Evolutionary conservation across 2,329 filamentous ascomycete species (phyloP).

Genomic region (Emmonsia crescens): DNA sequence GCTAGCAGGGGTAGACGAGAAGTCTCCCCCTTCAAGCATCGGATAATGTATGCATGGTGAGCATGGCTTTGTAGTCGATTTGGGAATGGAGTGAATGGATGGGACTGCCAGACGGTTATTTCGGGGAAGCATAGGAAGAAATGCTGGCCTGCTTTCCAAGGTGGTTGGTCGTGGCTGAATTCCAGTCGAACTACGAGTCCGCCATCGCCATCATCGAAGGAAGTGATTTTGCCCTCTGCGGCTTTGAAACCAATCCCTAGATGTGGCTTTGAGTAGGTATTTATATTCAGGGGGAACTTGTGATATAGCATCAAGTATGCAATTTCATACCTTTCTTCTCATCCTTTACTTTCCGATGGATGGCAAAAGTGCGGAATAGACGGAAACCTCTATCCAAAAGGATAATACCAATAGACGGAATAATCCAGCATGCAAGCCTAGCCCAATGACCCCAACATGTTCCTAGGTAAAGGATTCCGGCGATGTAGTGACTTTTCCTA

Average conservation of each 20-base stretch:
- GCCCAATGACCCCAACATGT: conserved; percentile 68
- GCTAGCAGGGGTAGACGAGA: conserved; percentile 41
- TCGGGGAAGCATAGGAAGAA: conserved; percentile 60
- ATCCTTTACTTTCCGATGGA: conserved; percentile 49
- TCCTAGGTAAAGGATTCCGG: conserved; percentile 64
- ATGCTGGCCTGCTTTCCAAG: conserved; percentile 59
- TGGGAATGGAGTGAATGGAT: conserved; percentile 57
- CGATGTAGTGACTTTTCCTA: conserved; percentile 60
- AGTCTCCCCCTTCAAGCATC: conserved; percentile 44
- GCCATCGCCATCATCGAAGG: conserved; percentile 46
- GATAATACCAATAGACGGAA: conserved; percentile 56
- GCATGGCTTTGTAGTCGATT: conserved; percentile 17
- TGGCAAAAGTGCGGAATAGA: conserved; percentile 45
- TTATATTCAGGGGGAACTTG: background rate
- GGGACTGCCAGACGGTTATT: conserved; percentile 58
- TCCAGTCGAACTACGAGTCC: conserved; percentile 57
- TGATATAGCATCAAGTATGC: background rate
- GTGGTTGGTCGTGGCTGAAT: conserved; percentile 49
- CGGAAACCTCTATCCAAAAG: conserved; percentile 52
- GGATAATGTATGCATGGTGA: conserved; percentile 26
- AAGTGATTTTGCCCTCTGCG: conserved; percentile 40
- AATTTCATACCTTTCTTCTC: conserved; percentile 18
- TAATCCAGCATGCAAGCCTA: conserved; percentile 56
- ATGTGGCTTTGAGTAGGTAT: conserved; percentile 6
- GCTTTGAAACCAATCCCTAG: conserved; percentile 45